Percentiles rank a stretch among this genome's conserved stretches.
Evolutionary conservation across 1,284 basidiomycete genomes (phyloP).

Genomic region (Trametes sp.): DNA sequence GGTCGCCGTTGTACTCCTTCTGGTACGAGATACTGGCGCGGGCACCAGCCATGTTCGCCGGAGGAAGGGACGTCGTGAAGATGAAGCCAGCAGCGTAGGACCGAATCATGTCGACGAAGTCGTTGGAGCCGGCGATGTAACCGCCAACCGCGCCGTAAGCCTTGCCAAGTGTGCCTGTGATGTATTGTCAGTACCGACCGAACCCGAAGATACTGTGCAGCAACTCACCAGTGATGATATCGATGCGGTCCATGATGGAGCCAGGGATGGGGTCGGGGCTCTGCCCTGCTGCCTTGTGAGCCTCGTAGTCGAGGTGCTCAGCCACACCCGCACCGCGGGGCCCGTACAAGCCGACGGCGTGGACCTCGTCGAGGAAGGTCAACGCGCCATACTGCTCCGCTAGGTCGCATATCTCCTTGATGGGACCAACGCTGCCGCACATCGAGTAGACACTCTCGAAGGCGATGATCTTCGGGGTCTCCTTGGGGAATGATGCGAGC

Average conservation of each 20-base stretch:
- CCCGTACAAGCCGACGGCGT: conserved; percentile 97
- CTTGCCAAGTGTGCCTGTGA: conserved; percentile 93
- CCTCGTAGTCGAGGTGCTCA: conserved; percentile 96
- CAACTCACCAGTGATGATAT: conserved; percentile 86
- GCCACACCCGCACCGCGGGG: conserved; percentile 98
- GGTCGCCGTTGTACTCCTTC: conserved; percentile 90
- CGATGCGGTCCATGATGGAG: conserved; percentile 94
- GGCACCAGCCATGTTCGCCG: conserved; percentile 92
- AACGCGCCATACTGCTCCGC: conserved; percentile 98
- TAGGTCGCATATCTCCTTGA: conserved; percentile 95
- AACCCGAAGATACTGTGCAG: background rate
- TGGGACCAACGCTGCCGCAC: conserved; percentile 98
- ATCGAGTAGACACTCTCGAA: conserved; percentile 99
- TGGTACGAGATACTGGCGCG: conserved; percentile 95
- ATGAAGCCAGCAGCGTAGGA: conserved; percentile 99
- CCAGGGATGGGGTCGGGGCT: conserved; percentile 79
- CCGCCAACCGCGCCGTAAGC: conserved; percentile 98
- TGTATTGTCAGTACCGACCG: conserved; percentile 22
- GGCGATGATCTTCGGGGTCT: conserved; percentile 95
- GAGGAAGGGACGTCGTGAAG: conserved; percentile 98
- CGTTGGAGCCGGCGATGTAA: conserved; percentile 95
- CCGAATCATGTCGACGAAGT: conserved; percentile 94
- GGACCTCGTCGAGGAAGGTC: conserved; percentile 98
- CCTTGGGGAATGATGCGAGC: conserved; percentile 87
- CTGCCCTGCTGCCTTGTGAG: conserved; percentile 82